Conservation (phyloP, 345 rosid genomes). For the Camelina sativa region DNA sequence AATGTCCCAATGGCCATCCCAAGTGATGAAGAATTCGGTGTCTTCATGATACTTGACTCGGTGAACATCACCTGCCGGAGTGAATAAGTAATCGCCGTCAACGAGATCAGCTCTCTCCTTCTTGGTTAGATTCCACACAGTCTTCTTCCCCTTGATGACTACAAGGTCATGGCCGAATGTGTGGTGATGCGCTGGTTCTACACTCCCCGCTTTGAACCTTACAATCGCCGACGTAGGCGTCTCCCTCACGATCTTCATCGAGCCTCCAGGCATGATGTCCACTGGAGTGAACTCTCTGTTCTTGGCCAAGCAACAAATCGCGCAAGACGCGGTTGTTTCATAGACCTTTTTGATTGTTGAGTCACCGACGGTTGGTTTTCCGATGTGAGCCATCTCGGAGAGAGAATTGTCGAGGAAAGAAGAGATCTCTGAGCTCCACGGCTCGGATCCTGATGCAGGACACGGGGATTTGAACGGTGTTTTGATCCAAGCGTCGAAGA, state of each 20-base stretch:
- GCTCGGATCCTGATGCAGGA: slow-evolving; percentile 62
- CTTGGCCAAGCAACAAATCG: slow-evolving; percentile 68
- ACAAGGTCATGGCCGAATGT: slow-evolving; percentile 87
- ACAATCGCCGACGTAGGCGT: slow-evolving; percentile 82
- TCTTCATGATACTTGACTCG: slow-evolving; percentile 88
- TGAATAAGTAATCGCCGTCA: slow-evolving; percentile 76
- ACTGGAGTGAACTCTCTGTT: slow-evolving; percentile 60
- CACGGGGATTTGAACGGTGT: slow-evolving; percentile 85
- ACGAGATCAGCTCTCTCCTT: slow-evolving; percentile 62
- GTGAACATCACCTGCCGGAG: slow-evolving; percentile 85
- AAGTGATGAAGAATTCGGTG: slow-evolving; percentile 85
- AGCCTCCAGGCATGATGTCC: slow-evolving; percentile 79
- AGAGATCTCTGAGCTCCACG: slow-evolving; percentile 64
- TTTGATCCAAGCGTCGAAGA: slow-evolving; percentile 67
- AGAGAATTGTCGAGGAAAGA: slow-evolving; percentile 62
- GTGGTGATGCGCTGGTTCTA: slow-evolving; percentile 94
- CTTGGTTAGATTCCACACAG: slow-evolving; percentile 85
- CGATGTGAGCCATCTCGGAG: slow-evolving; percentile 59
- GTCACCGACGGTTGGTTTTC: slow-evolving; percentile 29
- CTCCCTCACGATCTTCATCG: slow-evolving; percentile 92
- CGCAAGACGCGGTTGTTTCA: slow-evolving; percentile 41
- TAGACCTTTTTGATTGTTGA: slow-evolving; percentile 8
- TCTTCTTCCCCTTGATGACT: slow-evolving; percentile 74
- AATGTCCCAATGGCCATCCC: slow-evolving; percentile 95
- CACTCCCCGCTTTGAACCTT: slow-evolving; percentile 77